phyloP scores from a whole-genome alignment of 2,329 filamentous ascomycete species.

The Simplicillium sp. region DNA sequence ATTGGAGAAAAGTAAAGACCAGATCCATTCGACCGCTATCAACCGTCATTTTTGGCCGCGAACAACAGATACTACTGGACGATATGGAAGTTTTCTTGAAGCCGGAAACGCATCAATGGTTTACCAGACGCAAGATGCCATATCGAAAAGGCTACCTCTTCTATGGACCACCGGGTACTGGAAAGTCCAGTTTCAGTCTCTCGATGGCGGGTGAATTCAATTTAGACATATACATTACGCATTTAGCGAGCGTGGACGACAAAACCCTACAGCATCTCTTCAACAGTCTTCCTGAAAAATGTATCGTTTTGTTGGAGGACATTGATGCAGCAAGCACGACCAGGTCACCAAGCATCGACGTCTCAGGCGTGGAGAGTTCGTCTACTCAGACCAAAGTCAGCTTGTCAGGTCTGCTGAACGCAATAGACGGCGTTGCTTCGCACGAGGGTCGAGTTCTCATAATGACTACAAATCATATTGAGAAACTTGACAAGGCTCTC shows the following conservation, averaged over 20 bases:
- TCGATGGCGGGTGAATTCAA: slow-evolving; percentile 41
- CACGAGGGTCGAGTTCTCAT: slow-evolving; percentile 59
- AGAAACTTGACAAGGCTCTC: slow-evolving; percentile 51
- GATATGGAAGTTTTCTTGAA: background rate
- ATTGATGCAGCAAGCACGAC: slow-evolving; percentile 30
- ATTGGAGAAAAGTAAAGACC: too few relatives aligned
- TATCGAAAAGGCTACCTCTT: slow-evolving; percentile 48
- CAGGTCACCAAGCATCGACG: background rate
- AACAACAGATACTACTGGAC: too few relatives aligned
- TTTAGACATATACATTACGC: slow-evolving; percentile 39
- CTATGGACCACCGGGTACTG: slow-evolving; percentile 52
- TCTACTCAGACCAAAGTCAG: slow-evolving; percentile 13
- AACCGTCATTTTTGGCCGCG: too few relatives aligned
- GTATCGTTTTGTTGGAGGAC: slow-evolving; percentile 45
- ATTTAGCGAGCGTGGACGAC: slow-evolving; percentile 39
- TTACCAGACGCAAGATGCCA: slow-evolving; percentile 15
- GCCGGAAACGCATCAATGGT: slow-evolving; percentile 2
- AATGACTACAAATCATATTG: slow-evolving; percentile 61
- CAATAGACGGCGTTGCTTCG: slow-evolving; percentile 58
- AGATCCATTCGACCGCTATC: too few relatives aligned
- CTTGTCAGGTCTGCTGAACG: slow-evolving; percentile 57
- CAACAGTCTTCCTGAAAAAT: slow-evolving; percentile 39
- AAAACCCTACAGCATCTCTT: slow-evolving; percentile 41
- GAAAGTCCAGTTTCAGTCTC: slow-evolving; percentile 47
- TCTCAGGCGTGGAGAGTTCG: background rate